phyloP scores from a whole-genome alignment of 1,284 basidiomycete species.

The Mycosarcoma mackinlayi region DNA sequence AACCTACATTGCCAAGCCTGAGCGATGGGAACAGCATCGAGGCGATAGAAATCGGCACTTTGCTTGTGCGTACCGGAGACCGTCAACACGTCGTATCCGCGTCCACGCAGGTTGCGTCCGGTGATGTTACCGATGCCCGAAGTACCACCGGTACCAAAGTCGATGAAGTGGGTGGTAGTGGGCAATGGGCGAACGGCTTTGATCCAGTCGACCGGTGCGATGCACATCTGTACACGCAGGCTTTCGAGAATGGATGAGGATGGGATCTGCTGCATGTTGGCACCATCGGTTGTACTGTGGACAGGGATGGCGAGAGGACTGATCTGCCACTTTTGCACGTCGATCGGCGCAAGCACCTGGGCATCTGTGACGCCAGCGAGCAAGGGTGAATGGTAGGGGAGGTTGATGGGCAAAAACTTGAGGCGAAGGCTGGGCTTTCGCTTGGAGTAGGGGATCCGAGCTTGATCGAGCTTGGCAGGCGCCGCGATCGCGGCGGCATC shows the following conservation, averaged over 20 bases:
- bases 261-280: constrained; percentile 45
- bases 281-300: constrained; percentile 80
- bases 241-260: constrained; percentile 42
- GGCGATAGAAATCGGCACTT: constrained; percentile 73
- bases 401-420: constrained; percentile 91
- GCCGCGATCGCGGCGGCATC: constrained; percentile 88
- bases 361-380: constrained; percentile 77
- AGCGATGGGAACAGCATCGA: constrained; percentile 71
- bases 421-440: constrained; percentile 92
- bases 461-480: constrained; percentile 86
- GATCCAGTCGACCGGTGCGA: constrained; percentile 90
- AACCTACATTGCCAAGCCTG: constrained; percentile 69
- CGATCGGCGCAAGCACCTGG: background rate
- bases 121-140: constrained; percentile 93
- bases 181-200: constrained; percentile 83
- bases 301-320: constrained; percentile 83
- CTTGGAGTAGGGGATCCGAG: constrained; percentile 88
- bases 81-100: constrained; percentile 80
- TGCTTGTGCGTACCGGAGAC: constrained; percentile 51
- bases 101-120: constrained; percentile 87
- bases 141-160: constrained; percentile 91
- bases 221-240: constrained; percentile 80
- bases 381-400: constrained; percentile 93
- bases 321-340: constrained; percentile 76
- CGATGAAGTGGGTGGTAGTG: constrained; percentile 89